Evolutionary conservation across 352 stramenopile genomes (phyloP).

Genomic region (Globisporangium polare): DNA sequence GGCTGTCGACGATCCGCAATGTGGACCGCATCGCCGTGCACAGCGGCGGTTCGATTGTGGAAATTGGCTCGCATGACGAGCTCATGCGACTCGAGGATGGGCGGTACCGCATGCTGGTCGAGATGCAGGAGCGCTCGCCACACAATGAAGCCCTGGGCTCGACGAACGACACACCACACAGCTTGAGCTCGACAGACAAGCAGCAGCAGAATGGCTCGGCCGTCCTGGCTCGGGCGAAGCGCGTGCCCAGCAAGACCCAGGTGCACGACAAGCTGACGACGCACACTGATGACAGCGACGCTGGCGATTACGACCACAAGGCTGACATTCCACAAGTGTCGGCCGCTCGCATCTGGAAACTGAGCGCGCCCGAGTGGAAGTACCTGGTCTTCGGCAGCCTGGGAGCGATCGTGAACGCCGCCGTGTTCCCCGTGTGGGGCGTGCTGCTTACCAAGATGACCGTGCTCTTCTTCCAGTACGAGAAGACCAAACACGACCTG

Average conservation of each 20-base stretch:
- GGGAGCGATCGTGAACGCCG: conserved; percentile 31
- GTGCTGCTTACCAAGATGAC: conserved; percentile 47
- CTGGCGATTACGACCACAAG: background rate
- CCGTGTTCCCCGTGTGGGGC: conserved; percentile 43
- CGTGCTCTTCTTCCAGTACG: conserved; percentile 36
- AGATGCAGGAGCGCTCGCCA: background rate
- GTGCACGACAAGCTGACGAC: background rate
- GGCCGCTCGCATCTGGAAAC: conserved; percentile 19
- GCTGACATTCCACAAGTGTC: background rate
- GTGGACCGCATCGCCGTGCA: background rate
- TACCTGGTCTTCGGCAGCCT: conserved; percentile 33
- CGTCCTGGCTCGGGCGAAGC: background rate
- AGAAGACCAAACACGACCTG: conserved; percentile 37
- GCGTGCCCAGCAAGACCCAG: background rate
- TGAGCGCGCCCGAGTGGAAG: conserved; percentile 37
- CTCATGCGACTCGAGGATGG: background rate
- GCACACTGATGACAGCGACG: background rate
- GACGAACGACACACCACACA: background rate
- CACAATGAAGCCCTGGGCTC: background rate
- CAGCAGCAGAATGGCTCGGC: background rate
- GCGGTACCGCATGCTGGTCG: background rate
- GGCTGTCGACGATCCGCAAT: conserved; percentile 57
- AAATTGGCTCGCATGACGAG: background rate
- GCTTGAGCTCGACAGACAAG: background rate
- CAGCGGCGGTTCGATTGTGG: background rate